Percentiles rank a stretch among this genome's conserved stretches.
These are phyloP conservation scores for Furcasterigmium furcatum DNA, from an alignment of 2,329 filamentous ascomycete genomes.

Conservation along the genomic window DNA sequence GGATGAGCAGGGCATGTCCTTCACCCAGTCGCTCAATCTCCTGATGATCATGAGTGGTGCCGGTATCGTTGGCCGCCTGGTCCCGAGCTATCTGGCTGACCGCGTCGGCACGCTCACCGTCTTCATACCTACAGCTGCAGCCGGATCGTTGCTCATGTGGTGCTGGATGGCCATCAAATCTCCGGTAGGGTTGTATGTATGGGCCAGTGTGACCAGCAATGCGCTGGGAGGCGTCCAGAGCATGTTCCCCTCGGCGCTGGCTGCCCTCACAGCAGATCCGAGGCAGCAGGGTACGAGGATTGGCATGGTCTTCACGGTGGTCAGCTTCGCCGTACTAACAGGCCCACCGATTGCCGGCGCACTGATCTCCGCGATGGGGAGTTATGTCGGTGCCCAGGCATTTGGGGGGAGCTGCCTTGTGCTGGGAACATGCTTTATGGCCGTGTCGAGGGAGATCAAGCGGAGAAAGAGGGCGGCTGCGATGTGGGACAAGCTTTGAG, in stretches of 20 bases:
- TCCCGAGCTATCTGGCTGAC: conserved; percentile 58
- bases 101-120: conserved; percentile 55
- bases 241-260: conserved; percentile 61
- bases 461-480: no score
- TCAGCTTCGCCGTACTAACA: conserved; percentile 48
- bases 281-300: conserved; percentile 49
- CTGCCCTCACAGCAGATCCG: conserved; percentile 48
- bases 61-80: conserved; percentile 52
- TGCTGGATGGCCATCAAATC: conserved; percentile 55
- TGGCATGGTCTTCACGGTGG: conserved; percentile 55
- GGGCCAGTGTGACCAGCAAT: conserved; percentile 61
- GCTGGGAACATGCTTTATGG: conserved; percentile 34
- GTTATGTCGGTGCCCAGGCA: conserved; percentile 43
- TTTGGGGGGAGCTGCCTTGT: conserved; percentile 43
- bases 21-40: conserved; percentile 52
- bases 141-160: conserved; percentile 41
- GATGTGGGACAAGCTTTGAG: no score
- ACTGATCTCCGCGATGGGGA: conserved; percentile 38
- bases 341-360: conserved; percentile 49
- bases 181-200: conserved; percentile 54
- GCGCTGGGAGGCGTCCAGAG: conserved; percentile 60
- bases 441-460: conserved; percentile 31
- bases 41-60: conserved; percentile 63
- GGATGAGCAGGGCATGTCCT: conserved; percentile 35
- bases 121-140: conserved; percentile 41